Base-by-base conservation (phyloP, 495 filamentous ascomycete genomes). In the Aspergillus sclerotioniger region DNA sequence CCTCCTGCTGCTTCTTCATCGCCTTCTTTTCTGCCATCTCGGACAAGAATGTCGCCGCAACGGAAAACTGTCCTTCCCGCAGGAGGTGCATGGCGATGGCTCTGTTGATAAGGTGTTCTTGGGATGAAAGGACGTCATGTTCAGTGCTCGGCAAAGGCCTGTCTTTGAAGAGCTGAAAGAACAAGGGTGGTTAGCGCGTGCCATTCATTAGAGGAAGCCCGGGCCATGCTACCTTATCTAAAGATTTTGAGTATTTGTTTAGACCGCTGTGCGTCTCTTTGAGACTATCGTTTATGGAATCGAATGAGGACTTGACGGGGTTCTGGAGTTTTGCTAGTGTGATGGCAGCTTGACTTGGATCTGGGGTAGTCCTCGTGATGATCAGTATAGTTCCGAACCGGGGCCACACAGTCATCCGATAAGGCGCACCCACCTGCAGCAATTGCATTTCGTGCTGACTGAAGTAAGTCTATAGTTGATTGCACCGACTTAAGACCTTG, bases 71-170 rank as follows among this genome's bases (percentile, higher is more conserved):
- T 35, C 94, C 94, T 76, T 98, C 95, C 20, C 94, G 87, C 16
- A 98, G 82, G 13, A 98, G 79, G 69, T 98, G 94, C 92, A 98
- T 96, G 3, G 89, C 90, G 54, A 98, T 94, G 19, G 94, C 94
- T 20, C 92, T 81, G 69, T 98, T 93, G 63, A 97, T 89, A 9
- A 96, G 81, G 35, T 81, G 73, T 6, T 87, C 77, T 58, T 95
- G 86, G 21, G 86, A 81, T 6, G 84, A 85, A 62, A 96, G 83
- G n/a, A 84, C 87, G 69, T 96, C 91, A 67, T 90, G 86, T 43
- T 92, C 90, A 47, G 85, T 87, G 29, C 72, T 79, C 0, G 91
- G 91, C 3, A 96, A 77, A 8, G 88, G 80, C 63, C 88, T 87
- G 62, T 85, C 77, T 70, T 90, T 89, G 73, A 94, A 91, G 57